Evolutionary conservation across 306 rosid species (phyloP).

Genomic region (Rosa persica): DNA sequence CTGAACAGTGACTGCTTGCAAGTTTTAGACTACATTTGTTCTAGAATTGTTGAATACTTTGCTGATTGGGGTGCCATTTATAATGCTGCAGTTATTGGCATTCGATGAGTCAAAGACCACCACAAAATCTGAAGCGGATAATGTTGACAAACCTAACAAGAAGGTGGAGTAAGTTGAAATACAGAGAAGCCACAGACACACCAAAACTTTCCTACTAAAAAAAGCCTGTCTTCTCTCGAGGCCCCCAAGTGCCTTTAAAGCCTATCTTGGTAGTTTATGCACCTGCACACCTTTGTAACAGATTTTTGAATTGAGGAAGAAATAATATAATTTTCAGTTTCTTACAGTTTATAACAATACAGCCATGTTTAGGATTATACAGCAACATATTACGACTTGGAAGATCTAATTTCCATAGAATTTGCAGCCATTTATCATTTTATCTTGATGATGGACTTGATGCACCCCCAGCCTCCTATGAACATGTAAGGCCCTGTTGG

Average conservation of each 20-base stretch:
- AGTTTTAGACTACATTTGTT: neutral
- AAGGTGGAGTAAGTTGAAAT: slow-evolving; percentile 55
- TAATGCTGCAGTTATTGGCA: slow-evolving; percentile 69
- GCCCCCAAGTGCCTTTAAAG: slow-evolving; percentile 30
- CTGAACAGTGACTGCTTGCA: neutral
- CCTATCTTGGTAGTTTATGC: slow-evolving; percentile 40
- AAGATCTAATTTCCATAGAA: neutral
- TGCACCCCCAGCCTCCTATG: neutral
- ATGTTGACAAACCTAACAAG: slow-evolving; percentile 53
- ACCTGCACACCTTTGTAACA: slow-evolving; percentile 45
- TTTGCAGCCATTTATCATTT: neutral
- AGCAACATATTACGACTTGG: neutral
- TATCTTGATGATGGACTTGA: neutral
- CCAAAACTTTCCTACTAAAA: slow-evolving; percentile 23
- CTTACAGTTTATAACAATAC: slow-evolving; percentile 14
- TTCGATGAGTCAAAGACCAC: slow-evolving; percentile 80
- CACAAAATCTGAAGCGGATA: slow-evolving; percentile 47
- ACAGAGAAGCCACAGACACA: slow-evolving; percentile 14
- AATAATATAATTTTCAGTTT: slow-evolving; percentile 35
- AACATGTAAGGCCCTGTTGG: neutral
- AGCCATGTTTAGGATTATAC: slow-evolving; percentile 15
- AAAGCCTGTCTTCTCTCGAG: slow-evolving; percentile 28
- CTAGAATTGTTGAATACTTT: neutral
- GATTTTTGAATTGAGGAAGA: slow-evolving; percentile 42
- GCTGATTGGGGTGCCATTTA: slow-evolving; percentile 9